These are phyloP conservation scores for Acarospora socialis DNA, from an alignment of 2,329 filamentous ascomycete genomes.

Conservation along the genomic window DNA sequence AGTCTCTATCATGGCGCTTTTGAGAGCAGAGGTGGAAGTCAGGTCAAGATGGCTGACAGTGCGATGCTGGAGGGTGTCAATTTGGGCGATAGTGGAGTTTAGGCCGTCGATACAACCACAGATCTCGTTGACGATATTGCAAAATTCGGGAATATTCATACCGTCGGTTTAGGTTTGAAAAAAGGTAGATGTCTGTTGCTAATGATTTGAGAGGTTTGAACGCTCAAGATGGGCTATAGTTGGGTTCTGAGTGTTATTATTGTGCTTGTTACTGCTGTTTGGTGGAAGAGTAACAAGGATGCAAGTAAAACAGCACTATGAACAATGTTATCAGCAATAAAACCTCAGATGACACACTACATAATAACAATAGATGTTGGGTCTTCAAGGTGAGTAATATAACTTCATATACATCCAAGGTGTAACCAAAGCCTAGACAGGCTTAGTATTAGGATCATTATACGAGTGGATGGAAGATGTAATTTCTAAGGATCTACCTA, in stretches of 20 bases:
- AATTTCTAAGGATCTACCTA: too few relatives aligned
- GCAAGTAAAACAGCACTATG: too few relatives aligned
- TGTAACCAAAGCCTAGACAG: too few relatives aligned
- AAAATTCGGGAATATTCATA: neutral
- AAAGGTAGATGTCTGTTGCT: neutral
- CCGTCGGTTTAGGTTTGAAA: neutral
- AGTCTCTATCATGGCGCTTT: conserved; percentile 54
- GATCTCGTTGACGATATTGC: neutral
- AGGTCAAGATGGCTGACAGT: neutral
- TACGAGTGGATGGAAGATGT: too few relatives aligned
- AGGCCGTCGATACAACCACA: neutral
- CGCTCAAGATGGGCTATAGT: neutral
- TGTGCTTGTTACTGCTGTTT: too few relatives aligned
- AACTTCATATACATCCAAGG: too few relatives aligned
- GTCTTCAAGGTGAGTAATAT: too few relatives aligned
- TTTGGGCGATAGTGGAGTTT: neutral
- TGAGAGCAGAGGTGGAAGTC: conserved; percentile 27
- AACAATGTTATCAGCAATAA: too few relatives aligned
- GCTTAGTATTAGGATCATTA: too few relatives aligned
- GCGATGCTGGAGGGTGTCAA: neutral
- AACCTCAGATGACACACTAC: too few relatives aligned
- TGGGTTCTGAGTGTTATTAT: neutral
- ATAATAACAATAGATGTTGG: too few relatives aligned
- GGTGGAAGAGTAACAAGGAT: too few relatives aligned
- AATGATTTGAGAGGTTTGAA: neutral